Evolutionary conservation across 2,329 filamentous ascomycete species (phyloP).

Genomic region (Fonsecaea erecta): DNA sequence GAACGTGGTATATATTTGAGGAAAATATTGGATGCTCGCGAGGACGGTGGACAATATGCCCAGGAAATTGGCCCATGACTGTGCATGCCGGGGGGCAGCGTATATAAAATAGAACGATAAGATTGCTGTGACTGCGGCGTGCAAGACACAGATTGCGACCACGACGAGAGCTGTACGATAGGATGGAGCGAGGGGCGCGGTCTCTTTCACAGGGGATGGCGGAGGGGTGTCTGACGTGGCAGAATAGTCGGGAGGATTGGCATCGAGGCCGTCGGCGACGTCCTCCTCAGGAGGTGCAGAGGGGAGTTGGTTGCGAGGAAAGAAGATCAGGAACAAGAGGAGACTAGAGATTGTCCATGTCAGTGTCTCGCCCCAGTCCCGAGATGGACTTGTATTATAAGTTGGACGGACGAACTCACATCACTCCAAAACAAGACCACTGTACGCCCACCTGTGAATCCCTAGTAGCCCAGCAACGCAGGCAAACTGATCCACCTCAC

Average conservation of each 20-base stretch:
- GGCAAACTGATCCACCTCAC: slow-evolving; percentile 76
- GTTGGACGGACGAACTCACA: slow-evolving; percentile 61
- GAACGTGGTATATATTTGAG: slow-evolving; percentile 93
- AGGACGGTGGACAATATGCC: slow-evolving; percentile 79
- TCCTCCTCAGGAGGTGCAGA: slow-evolving; percentile 46
- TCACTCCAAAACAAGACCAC: slow-evolving; percentile 88
- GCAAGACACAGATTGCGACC: slow-evolving; percentile 71
- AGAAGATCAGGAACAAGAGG: slow-evolving; percentile 92
- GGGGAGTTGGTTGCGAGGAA: slow-evolving; percentile 67
- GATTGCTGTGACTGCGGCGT: slow-evolving; percentile 72
- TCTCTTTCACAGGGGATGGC: slow-evolving; percentile 32
- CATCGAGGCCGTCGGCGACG: background rate
- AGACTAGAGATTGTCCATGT: slow-evolving; percentile 61
- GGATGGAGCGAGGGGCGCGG: slow-evolving; percentile 54
- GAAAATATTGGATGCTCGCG: slow-evolving; percentile 87
- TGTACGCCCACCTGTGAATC: slow-evolving; percentile 88
- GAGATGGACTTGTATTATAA: background rate
- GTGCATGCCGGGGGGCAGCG: slow-evolving; percentile 66
- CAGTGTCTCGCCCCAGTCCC: background rate
- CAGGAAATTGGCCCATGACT: slow-evolving; percentile 81
- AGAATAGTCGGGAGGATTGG: background rate
- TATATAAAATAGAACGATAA: slow-evolving; percentile 65
- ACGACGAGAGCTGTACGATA: slow-evolving; percentile 82
- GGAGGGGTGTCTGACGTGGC: slow-evolving; percentile 38
- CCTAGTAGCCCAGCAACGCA: slow-evolving; percentile 86